A percentile compares a stretch with the other conserved stretches of the same genome.
Evolutionary conservation across 352 stramenopile species (phyloP).

Genomic region (Phytophthora pinifolia): DNA sequence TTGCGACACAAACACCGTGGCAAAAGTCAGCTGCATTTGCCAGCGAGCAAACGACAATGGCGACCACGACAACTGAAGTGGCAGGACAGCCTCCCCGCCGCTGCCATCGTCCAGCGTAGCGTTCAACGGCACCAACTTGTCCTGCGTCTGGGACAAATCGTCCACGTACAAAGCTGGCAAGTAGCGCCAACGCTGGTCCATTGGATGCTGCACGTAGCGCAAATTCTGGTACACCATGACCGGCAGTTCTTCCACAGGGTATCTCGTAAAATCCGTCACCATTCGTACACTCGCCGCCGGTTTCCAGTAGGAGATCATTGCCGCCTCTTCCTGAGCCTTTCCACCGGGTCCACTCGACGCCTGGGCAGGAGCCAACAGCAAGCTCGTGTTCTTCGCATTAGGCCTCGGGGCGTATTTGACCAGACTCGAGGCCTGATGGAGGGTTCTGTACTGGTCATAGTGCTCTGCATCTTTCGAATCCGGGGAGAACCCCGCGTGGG

Average conservation of each 20-base stretch:
- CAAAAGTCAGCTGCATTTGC: conserved; percentile 80
- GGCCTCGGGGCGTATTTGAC: conserved; percentile 52
- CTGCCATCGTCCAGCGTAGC: conserved; percentile 36
- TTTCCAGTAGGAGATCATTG: conserved; percentile 73
- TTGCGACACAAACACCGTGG: conserved; percentile 56
- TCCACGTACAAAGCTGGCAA: conserved; percentile 78
- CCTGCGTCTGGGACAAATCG: conserved; percentile 66
- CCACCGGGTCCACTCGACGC: conserved; percentile 6
- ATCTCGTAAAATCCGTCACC: conserved; percentile 74
- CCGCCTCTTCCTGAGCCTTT: conserved; percentile 29
- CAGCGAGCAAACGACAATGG: conserved; percentile 77
- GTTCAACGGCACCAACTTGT: conserved; percentile 75
- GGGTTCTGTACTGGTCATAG: conserved; percentile 57
- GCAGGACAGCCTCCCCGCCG: conserved; percentile 25
- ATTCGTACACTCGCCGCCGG: conserved; percentile 66
- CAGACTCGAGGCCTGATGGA: conserved; percentile 68
- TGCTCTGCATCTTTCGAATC: conserved; percentile 34
- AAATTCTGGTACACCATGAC: conserved; percentile 72
- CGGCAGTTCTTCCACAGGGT: conserved; percentile 67
- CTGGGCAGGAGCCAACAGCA: conserved; percentile 33
- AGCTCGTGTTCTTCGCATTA: conserved; percentile 67
- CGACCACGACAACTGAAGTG: conserved; percentile 71
- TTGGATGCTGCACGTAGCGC: conserved; percentile 53
- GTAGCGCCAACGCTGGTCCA: conserved; percentile 57
- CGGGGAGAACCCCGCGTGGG: conserved; percentile 46